Evolutionary conservation across 108 stramenopile species (phyloP), one percentile per base, ranked within the genome.

Genomic region (Nannochloropsis salina): DNA sequence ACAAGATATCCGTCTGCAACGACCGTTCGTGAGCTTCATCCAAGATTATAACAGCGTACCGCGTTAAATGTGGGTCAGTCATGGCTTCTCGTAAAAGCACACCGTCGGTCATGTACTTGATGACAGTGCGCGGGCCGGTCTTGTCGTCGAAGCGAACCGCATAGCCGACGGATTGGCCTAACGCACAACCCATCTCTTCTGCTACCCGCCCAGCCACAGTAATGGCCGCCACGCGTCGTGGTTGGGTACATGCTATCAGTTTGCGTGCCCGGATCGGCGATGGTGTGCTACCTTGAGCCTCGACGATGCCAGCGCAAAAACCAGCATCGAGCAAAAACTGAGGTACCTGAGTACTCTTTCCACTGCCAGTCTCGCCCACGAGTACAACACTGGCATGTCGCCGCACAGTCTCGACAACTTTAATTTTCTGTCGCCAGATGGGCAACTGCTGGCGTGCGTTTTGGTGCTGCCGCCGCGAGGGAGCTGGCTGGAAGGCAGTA

Each of bases 11-110:
- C 42, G 97, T 99, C 84, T 96, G 94, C 43, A 99, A 85, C 18
- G 95, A 94, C 42, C 97, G 93, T 89, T 99, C 98, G 90, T 99
- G 98, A 0, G 96, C 95, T 92, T 99, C 99, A 87, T 99, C 99
- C 80, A 99, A 89, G 9, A 98, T 92, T 22, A 99, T 83, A 47
- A 96, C 90, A 8, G 91, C 91, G 92, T 99, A 99, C 21, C 91
- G 41, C 20, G 86, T 85, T 41, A 99, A 89, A 44, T 95, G 86
- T 2, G 97, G 92, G 74, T 91, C 91, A 10, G 83, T 12, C 92
- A 94, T 95, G 41, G 95, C 94, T 87, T 98, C 97, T 79, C 99
- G 88, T 45, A 99, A 92, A 31, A 99, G 93, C 93, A 98, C 96
- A 11, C 98, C 98, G 88, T 99, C 99, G 1, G 99, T 99, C 41